These are phyloP conservation scores for Cornus florida DNA, from an alignment of 148 eudicot species.

Conservation along the genomic window DNA sequence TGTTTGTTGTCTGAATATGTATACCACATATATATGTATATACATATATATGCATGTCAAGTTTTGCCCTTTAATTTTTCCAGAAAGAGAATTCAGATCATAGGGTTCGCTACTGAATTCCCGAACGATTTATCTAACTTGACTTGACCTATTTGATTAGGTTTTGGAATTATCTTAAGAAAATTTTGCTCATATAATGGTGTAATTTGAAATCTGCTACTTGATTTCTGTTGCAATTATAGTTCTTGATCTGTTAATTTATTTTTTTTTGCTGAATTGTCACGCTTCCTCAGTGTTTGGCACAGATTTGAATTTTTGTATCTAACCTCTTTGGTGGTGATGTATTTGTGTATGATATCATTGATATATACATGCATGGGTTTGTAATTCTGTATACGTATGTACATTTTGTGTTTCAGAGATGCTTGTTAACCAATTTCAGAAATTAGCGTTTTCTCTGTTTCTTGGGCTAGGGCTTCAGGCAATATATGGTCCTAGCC, in stretches of 20 bases:
- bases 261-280: slow-evolving; percentile 1
- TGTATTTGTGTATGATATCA: too few relatives aligned
- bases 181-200: background rate
- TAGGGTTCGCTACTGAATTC: background rate
- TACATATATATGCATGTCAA: background rate
- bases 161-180: background rate
- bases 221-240: background rate
- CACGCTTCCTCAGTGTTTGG: background rate
- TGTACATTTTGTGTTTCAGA: too few relatives aligned
- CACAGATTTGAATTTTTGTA: too few relatives aligned
- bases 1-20: background rate
- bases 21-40: too few relatives aligned
- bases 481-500: background rate
- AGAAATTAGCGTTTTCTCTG: background rate
- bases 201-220: background rate
- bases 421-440: background rate
- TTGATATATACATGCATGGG: too few relatives aligned
- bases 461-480: background rate
- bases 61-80: background rate
- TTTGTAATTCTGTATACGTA: too few relatives aligned
- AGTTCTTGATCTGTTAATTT: background rate
- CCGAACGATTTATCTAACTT: background rate
- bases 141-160: background rate
- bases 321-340: too few relatives aligned
- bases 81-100: background rate